A percentile compares a stretch with the other conserved stretches of the same genome.
phyloP scores from a whole-genome alignment of 2,329 filamentous ascomycete genomes.

The Claviceps paspali region DNA sequence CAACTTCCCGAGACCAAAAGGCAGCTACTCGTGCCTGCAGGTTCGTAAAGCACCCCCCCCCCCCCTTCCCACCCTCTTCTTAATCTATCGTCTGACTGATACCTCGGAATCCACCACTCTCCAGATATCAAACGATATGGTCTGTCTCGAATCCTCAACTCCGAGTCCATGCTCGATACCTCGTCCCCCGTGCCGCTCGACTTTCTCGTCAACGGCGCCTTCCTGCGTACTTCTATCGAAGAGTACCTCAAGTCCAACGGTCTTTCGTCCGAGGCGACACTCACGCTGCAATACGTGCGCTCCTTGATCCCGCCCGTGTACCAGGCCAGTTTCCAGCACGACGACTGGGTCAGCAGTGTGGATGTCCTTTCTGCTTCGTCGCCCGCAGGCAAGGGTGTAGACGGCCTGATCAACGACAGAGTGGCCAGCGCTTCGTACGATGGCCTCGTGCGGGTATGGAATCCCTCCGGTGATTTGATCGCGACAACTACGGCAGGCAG shows the following conservation, averaged over 20 bases:
- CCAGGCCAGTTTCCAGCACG: slow-evolving; percentile 86
- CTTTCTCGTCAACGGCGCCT: slow-evolving; percentile 88
- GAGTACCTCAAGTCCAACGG: slow-evolving; percentile 79
- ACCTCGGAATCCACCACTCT: not conserved
- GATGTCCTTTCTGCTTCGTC: slow-evolving; percentile 63
- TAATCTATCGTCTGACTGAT: too few species aligned
- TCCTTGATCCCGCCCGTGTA: slow-evolving; percentile 80
- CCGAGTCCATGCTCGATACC: slow-evolving; percentile 54
- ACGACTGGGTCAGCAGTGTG: slow-evolving; percentile 88
- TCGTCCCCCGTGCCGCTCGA: slow-evolving; percentile 64
- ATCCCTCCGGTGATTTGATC: slow-evolving; percentile 70
- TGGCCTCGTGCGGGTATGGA: slow-evolving; percentile 77
- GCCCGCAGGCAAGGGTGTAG: slow-evolving; percentile 34
- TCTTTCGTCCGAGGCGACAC: slow-evolving; percentile 72
- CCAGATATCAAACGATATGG: slow-evolving; percentile 55
- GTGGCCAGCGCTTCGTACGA: slow-evolving; percentile 93
- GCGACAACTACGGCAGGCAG: slow-evolving; percentile 55
- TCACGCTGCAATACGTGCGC: slow-evolving; percentile 85
- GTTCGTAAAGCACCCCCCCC: slow-evolving; percentile 23
- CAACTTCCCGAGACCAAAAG: slow-evolving; percentile 46
- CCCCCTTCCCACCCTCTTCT: not conserved
- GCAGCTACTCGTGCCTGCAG: slow-evolving; percentile 46
- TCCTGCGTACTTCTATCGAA: slow-evolving; percentile 76
- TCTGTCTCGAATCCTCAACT: slow-evolving; percentile 55
- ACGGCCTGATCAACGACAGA: slow-evolving; percentile 24